Percentiles rank a stretch among this genome's conserved stretches.
These are phyloP conservation scores for Aspergillus awamori DNA, from an alignment of 2,329 filamentous ascomycete genomes.

Conservation along the genomic window DNA sequence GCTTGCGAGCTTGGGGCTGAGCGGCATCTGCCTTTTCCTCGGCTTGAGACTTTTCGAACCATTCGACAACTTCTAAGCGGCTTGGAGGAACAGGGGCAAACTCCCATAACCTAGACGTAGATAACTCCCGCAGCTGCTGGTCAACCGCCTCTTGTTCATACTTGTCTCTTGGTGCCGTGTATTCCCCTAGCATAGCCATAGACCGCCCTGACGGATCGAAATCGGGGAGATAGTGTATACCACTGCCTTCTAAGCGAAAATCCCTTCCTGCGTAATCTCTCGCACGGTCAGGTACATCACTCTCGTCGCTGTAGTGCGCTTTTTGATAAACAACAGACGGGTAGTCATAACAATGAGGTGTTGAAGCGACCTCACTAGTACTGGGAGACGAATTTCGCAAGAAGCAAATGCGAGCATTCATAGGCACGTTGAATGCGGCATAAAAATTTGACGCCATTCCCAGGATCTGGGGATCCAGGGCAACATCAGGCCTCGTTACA, in stretches of 20 bases:
- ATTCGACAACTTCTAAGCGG: conserved; percentile 67
- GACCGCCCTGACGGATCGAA: conserved; percentile 70
- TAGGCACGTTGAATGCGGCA: conserved; percentile 34
- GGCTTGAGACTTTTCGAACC: conserved; percentile 57
- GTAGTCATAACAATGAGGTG: conserved; percentile 58
- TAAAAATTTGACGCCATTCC: conserved; percentile 27
- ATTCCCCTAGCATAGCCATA: conserved; percentile 59
- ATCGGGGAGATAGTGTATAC: conserved; percentile 74
- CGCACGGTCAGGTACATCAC: conserved; percentile 74
- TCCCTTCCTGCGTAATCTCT: conserved; percentile 87
- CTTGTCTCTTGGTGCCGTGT: conserved; percentile 55
- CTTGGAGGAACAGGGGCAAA: conserved; percentile 72
- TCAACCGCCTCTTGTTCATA: conserved; percentile 55
- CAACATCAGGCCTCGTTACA: conserved; percentile 4
- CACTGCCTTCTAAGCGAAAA: conserved; percentile 75
- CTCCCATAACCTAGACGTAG: conserved; percentile 74
- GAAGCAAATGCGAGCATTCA: conserved; percentile 26
- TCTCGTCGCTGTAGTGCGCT: conserved; percentile 80
- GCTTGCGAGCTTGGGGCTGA: conserved; percentile 12
- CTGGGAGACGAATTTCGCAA: conserved; percentile 32
- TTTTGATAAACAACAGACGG: conserved; percentile 79
- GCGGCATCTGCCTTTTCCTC: conserved; percentile 5
- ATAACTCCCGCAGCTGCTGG: conserved; percentile 57
- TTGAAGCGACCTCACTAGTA: conserved; percentile 54
- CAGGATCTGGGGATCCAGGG: conserved; percentile 23